These are phyloP conservation scores for Pezicula carpinea DNA, from an alignment of 2,329 filamentous ascomycete species.

Conservation along the genomic window DNA sequence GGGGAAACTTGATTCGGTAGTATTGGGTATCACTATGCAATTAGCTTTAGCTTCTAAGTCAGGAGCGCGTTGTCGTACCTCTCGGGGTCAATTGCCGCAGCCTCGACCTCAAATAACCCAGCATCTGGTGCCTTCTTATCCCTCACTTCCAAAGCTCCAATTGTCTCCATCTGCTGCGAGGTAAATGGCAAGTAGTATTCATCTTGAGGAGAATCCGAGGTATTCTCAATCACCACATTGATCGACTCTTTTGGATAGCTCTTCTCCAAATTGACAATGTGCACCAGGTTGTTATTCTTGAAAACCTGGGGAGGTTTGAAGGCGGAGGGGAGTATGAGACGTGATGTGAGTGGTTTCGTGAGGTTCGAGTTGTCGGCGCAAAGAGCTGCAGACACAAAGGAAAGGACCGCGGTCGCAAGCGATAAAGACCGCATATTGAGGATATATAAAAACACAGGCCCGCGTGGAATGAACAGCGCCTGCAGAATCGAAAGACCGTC, in stretches of 20 bases:
- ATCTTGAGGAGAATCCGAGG: constrained; percentile 70
- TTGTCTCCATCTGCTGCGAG: constrained; percentile 64
- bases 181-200: constrained; percentile 93
- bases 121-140: constrained; percentile 77
- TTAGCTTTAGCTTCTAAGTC: constrained; percentile 18
- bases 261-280: constrained; percentile 89
- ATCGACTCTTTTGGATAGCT: constrained; percentile 84
- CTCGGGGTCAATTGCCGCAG: constrained; percentile 58
- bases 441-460: constrained; percentile 12
- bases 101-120: constrained; percentile 63
- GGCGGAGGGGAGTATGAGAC: constrained; percentile 53
- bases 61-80: constrained; percentile 38
- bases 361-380: constrained; percentile 23
- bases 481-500: constrained; percentile 6
- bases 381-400: constrained; percentile 36
- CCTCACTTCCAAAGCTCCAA: constrained; percentile 86
- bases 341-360: constrained; percentile 43
- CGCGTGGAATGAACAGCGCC: constrained; percentile 10
- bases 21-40: constrained; percentile 64
- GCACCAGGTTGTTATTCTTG: constrained; percentile 88
- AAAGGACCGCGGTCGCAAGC: constrained; percentile 53
- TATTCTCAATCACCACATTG: constrained; percentile 92
- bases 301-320: constrained; percentile 90
- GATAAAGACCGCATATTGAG: constrained; percentile 30
- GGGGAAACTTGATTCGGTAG: constrained; percentile 76